Conservation (phyloP, 768 basidiomycete genomes). For the Melanogaster broomeanus region DNA sequence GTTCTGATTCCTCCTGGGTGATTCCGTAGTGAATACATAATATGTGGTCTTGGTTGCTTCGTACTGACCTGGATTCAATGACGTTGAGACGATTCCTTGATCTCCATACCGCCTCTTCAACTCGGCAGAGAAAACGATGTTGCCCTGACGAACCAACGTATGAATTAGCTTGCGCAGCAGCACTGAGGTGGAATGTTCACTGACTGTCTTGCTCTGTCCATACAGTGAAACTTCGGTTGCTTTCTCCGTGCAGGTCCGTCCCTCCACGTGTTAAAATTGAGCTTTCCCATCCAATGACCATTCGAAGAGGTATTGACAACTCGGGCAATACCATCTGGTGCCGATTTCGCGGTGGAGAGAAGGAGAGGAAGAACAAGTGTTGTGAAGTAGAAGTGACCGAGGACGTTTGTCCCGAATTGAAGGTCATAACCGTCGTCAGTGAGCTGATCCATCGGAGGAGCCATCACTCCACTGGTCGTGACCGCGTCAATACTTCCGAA, state of each 20-base stretch:
- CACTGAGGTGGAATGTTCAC: not conserved
- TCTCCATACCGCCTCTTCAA: slow-evolving; percentile 42
- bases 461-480: slow-evolving; percentile 33
- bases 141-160: slow-evolving; percentile 34
- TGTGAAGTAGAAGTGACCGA: slow-evolving; percentile 40
- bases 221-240: slow-evolving; percentile 6
- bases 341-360: slow-evolving; percentile 28
- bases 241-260: slow-evolving; percentile 26
- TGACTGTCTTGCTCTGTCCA: slow-evolving; percentile 35
- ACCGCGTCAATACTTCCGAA: not conserved
- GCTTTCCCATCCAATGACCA: slow-evolving; percentile 18
- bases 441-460: slow-evolving; percentile 26
- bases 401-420: slow-evolving; percentile 41
- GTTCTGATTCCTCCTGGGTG: too few relatives aligned
- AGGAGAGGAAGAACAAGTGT: slow-evolving; percentile 37
- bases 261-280: slow-evolving; percentile 29
- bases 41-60: not conserved
- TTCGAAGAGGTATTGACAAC: slow-evolving; percentile 38
- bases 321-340: slow-evolving; percentile 34
- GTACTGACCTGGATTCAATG: slow-evolving; percentile 43
- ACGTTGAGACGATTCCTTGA: slow-evolving; percentile 45
- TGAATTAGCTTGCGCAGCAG: not conserved
- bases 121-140: slow-evolving; percentile 46
- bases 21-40: too few relatives aligned
- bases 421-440: slow-evolving; percentile 44